Evolutionary conservation across 495 filamentous ascomycete species (phyloP).

Genomic region (Tuber indicum): DNA sequence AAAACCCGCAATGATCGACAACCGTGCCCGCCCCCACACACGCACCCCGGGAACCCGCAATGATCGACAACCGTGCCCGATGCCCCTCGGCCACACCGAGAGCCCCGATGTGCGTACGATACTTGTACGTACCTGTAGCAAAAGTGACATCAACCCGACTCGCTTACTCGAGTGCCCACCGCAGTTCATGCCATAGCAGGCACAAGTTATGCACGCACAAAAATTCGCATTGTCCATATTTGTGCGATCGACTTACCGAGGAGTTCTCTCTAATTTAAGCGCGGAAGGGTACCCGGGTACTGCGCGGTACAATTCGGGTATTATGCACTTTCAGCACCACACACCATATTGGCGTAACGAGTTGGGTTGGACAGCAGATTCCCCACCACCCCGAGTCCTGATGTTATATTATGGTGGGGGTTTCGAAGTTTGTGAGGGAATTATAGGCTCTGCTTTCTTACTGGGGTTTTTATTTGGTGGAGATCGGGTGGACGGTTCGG

Average conservation of each 20-base stretch:
- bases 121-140: no score
- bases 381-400: neutral
- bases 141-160: neutral
- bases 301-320: no score
- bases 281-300: neutral
- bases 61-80: neutral
- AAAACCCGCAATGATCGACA: neutral
- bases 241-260: neutral
- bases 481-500: neutral
- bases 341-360: neutral
- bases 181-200: neutral
- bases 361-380: neutral
- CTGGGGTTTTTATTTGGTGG: neutral
- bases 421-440: neutral
- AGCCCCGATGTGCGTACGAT: neutral
- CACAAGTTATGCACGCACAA: neutral
- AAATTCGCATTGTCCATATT: neutral
- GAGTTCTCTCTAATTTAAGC: neutral
- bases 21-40: no score
- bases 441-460: neutral
- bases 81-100: neutral
- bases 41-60: neutral
- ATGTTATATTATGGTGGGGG: neutral
- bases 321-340: neutral
- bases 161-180: neutral